Percentiles rank a stretch among this genome's conserved stretches.
phyloP scores from a whole-genome alignment of 2,329 filamentous ascomycete species.

The Trichoderma guizhouense region DNA sequence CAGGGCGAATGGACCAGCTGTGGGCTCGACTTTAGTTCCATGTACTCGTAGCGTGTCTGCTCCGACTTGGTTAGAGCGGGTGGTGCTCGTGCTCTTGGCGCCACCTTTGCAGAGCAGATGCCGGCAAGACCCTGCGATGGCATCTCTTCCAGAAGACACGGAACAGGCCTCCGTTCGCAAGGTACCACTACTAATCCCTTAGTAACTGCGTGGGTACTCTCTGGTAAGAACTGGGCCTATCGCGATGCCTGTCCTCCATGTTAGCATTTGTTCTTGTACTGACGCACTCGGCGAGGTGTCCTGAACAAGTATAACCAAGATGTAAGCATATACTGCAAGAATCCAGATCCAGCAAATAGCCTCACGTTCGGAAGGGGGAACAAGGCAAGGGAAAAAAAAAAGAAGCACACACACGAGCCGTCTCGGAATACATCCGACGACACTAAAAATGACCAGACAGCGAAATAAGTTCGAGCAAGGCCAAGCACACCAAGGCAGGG shows the following conservation, averaged over 20 bases:
- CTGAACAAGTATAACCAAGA: not conserved
- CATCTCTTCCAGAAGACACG: not conserved
- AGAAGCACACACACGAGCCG: not conserved
- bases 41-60: not conserved
- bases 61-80: not conserved
- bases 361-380: not conserved
- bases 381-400: not conserved
- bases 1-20: not conserved
- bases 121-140: not conserved
- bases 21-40: not conserved
- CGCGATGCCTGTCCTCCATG: too few species aligned
- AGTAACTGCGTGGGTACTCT: not conserved
- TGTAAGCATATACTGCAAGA: not conserved
- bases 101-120: not conserved
- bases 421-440: conserved; percentile 7
- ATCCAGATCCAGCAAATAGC: not conserved
- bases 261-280: too few species aligned
- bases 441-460: not conserved
- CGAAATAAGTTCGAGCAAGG: not conserved
- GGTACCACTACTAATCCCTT: not conserved
- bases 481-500: not conserved
- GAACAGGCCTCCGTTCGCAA: not conserved
- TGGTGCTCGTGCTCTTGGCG: not conserved
- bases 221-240: too few species aligned
- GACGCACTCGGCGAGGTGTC: not conserved